Evolutionary conservation across 768 basidiomycete species (phyloP).

Genomic region (Pilatotrama ljubarskyi): DNA sequence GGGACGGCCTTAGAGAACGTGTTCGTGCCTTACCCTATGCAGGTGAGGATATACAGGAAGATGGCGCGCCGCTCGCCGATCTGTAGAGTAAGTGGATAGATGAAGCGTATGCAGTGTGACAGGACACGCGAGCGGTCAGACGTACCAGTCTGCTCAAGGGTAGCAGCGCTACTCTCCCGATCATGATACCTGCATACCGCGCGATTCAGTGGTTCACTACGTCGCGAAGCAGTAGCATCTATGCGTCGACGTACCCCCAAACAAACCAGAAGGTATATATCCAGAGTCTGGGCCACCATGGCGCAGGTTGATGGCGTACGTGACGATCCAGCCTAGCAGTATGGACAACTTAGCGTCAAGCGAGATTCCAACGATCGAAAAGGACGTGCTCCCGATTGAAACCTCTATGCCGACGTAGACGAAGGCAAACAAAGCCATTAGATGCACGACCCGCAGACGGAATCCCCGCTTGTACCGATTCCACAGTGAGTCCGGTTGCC

Average conservation of each 20-base stretch:
- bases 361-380: background rate
- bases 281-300: constrained; percentile 49
- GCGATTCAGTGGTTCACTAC: background rate
- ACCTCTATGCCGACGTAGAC: constrained; percentile 46
- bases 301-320: constrained; percentile 47
- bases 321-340: constrained; percentile 53
- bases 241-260: constrained; percentile 37
- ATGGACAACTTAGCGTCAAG: background rate
- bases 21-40: constrained; percentile 35
- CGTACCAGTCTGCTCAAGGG: constrained; percentile 47
- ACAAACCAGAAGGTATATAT: constrained; percentile 52
- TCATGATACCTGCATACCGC: constrained; percentile 44
- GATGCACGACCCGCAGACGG: constrained; percentile 38
- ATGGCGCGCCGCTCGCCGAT: constrained; percentile 37
- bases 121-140: background rate
- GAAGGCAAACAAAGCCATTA: constrained; percentile 43
- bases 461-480: constrained; percentile 50
- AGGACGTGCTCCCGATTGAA: constrained; percentile 37
- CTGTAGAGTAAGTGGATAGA: constrained; percentile 20
- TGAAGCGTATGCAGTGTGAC: background rate
- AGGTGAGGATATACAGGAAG: constrained; percentile 23
- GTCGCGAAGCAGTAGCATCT: too few relatives aligned
- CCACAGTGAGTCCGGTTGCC: constrained; percentile 13
- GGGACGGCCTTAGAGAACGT: background rate
- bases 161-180: constrained; percentile 53